Evolutionary conservation across 768 basidiomycete genomes (phyloP).

Genomic region (Naganishia kalamii): DNA sequence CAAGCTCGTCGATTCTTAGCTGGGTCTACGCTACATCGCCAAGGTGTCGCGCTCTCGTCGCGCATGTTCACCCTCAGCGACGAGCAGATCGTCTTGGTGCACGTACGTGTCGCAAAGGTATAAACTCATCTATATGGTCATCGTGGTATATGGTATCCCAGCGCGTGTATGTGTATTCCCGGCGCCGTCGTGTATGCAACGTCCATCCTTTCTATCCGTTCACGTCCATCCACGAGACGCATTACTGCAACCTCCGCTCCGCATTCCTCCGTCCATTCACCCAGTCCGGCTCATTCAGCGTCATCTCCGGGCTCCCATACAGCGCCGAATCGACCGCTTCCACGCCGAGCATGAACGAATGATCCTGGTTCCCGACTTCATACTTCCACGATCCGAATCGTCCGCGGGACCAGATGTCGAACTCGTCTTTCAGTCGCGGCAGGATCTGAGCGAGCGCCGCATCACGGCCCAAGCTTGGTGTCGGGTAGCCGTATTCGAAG

Average conservation of each 20-base stretch:
- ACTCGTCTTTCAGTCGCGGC: conserved; percentile 43
- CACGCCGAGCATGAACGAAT: conserved; percentile 47
- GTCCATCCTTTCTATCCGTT: no score
- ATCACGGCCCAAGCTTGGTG: conserved; percentile 46
- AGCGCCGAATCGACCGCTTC: conserved; percentile 45
- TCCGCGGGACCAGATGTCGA: conserved; percentile 45
- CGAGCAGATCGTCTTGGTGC: no score
- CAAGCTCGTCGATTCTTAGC: neutral
- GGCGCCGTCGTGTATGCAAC: no score
- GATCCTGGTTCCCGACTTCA: conserved; percentile 39
- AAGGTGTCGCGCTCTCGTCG: no score
- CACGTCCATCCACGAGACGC: neutral
- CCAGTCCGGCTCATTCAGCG: conserved; percentile 40
- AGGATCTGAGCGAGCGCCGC: conserved; percentile 44
- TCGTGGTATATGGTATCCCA: no score
- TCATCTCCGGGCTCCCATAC: conserved; percentile 40
- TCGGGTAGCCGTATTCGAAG: conserved; percentile 46
- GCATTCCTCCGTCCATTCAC: conserved; percentile 42
- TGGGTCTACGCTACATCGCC: no score
- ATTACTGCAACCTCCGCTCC: conserved; percentile 28
- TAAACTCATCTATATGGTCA: no score
- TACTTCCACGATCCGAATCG: conserved; percentile 30
- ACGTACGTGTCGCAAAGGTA: no score
- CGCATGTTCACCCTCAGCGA: no score
- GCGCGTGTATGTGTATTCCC: no score